A percentile compares a stretch with the other conserved stretches of the same genome.
phyloP scores from a whole-genome alignment of 805 yeast species.

The Tetrapisispora namnaoensis region DNA sequence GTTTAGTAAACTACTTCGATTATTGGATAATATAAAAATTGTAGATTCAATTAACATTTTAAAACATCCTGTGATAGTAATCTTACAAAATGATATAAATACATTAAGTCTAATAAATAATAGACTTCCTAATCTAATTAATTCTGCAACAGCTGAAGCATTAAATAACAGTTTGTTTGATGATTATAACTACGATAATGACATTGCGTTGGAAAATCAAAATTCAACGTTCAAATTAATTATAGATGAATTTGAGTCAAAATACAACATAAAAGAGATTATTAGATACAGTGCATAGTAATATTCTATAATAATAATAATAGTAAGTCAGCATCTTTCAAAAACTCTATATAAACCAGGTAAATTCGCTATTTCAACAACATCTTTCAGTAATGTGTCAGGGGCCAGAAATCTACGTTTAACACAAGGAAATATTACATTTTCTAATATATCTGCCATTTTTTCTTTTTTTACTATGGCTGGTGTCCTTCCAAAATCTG shows the following conservation, averaged over 20 bases:
- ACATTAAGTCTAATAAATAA: conserved; percentile 4
- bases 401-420: conserved; percentile 61
- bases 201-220: conserved; percentile 3
- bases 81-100: conserved; percentile 21
- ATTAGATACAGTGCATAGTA: neutral
- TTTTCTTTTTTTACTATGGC: conserved; percentile 23
- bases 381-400: conserved; percentile 37
- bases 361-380: conserved; percentile 78
- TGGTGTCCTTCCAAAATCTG: conserved; percentile 18
- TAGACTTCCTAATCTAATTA: conserved; percentile 7
- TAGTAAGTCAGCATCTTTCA: conserved; percentile 60
- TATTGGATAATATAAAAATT: conserved; percentile 20
- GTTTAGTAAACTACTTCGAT: conserved; percentile 10
- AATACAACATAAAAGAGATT: conserved; percentile 11
- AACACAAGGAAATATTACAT: conserved; percentile 53
- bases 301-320: too few species aligned
- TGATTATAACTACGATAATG: conserved; percentile 3
- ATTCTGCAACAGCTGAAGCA: conserved; percentile 3
- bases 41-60: conserved; percentile 11
- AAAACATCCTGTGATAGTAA: conserved; percentile 21
- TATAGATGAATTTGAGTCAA: conserved; percentile 14
- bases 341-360: conserved; percentile 89
- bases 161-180: neutral
- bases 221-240: conserved; percentile 11
- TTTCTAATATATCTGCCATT: conserved; percentile 39